Conservation (phyloP, 139 green algal genomes). For the Chlorella sorokiniana region DNA sequence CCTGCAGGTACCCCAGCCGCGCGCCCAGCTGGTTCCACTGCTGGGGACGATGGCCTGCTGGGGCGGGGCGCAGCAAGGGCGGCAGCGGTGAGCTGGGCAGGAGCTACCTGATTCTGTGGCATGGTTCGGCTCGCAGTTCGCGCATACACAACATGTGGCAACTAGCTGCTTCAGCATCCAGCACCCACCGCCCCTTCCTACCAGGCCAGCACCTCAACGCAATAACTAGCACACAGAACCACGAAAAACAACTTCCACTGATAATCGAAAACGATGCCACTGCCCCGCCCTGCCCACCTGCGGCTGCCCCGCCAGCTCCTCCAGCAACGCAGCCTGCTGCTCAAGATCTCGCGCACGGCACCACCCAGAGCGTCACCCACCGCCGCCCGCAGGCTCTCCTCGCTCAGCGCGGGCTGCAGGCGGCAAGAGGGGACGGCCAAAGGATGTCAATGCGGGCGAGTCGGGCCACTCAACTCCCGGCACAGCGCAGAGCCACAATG, state of each 20-base stretch:
- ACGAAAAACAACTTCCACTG: too few species aligned
- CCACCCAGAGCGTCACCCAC: slow-evolving; percentile 13
- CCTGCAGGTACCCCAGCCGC: slow-evolving; percentile 20
- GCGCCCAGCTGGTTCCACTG: slow-evolving; percentile 47
- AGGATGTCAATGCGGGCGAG: neutral
- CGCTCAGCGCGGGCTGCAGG: slow-evolving; percentile 20
- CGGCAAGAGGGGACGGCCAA: neutral
- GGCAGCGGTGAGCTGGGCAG: neutral
- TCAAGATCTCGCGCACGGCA: neutral
- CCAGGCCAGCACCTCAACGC: too few species aligned
- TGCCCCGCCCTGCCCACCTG: neutral
- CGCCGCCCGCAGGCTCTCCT: slow-evolving; percentile 21
- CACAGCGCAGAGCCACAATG: too few species aligned
- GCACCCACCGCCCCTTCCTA: too few species aligned
- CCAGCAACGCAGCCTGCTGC: slow-evolving; percentile 29
- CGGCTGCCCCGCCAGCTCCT: slow-evolving; percentile 31
- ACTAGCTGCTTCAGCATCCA: too few species aligned
- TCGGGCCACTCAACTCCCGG: too few species aligned
- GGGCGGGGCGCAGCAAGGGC: neutral
- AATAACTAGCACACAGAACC: too few species aligned
- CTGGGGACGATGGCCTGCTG: slow-evolving; percentile 21
- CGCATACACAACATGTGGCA: too few species aligned
- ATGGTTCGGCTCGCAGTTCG: neutral
- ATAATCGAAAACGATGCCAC: neutral
- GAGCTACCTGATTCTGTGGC: too few species aligned